Percentiles rank a stretch among this genome's conserved stretches.
Conservation (phyloP, 179 eudicot genomes). For the Silene vulgaris region DNA sequence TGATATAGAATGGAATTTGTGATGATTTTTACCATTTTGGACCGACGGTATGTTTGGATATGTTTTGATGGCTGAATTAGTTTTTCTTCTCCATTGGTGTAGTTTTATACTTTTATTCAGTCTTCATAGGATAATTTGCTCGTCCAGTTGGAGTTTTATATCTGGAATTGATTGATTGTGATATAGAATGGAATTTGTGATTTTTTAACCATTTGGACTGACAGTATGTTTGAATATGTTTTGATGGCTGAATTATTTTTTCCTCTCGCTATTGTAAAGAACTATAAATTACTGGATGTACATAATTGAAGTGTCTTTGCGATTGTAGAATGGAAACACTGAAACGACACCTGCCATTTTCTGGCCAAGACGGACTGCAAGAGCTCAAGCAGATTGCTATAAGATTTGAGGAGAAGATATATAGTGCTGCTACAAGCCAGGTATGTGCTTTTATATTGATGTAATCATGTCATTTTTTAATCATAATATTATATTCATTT, state of each 20-base stretch:
- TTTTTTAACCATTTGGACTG: not conserved
- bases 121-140: not conserved
- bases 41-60: not conserved
- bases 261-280: not conserved
- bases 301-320: no score
- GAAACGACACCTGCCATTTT: not conserved
- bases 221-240: not conserved
- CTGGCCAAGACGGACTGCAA: not conserved
- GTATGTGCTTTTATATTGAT: not conserved
- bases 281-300: no score
- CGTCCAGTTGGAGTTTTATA: not conserved
- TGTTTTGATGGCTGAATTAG: not conserved
- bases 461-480: not conserved
- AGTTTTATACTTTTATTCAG: not conserved
- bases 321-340: not conserved
- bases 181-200: not conserved
- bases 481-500: not conserved
- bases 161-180: not conserved
- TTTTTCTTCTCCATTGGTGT: not conserved
- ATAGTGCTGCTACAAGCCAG: not conserved
- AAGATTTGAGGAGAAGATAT: slow-evolving; percentile 2
- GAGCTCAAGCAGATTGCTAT: slow-evolving; percentile 3
- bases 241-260: not conserved
- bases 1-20: not conserved
- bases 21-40: not conserved